Conservation (phyloP, 768 basidiomycete genomes). For the Auricularia sp. region DNA sequence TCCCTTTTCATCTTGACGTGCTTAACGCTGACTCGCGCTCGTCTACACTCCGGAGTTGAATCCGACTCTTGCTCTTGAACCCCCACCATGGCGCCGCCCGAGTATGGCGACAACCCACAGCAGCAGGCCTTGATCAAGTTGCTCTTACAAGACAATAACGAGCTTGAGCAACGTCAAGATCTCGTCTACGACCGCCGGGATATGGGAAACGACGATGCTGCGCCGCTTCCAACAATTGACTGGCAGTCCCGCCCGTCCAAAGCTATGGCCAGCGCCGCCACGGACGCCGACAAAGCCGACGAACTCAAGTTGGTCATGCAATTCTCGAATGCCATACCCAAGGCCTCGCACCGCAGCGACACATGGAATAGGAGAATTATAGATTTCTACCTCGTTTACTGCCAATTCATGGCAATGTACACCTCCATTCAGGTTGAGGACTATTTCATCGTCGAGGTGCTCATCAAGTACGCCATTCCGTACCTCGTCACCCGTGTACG, state of each 20-base stretch:
- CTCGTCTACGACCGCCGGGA: background rate
- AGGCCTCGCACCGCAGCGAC: background rate
- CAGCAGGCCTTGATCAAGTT: too few relatives aligned
- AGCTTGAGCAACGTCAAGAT: background rate
- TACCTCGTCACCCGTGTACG: background rate
- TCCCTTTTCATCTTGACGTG: too few relatives aligned
- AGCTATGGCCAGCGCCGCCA: background rate
- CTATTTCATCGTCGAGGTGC: background rate
- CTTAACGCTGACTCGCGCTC: too few relatives aligned
- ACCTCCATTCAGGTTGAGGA: background rate
- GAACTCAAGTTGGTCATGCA: background rate
- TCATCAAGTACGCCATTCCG: background rate
- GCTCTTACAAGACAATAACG: too few relatives aligned
- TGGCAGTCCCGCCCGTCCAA: background rate
- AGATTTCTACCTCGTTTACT: background rate
- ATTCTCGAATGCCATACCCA: background rate
- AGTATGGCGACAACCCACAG: too few relatives aligned
- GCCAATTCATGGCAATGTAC: background rate
- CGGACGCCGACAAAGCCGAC: background rate
- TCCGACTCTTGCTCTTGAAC: too few relatives aligned
- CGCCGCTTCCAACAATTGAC: background rate
- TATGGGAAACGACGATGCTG: background rate
- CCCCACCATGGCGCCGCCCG: too few relatives aligned
- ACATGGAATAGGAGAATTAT: background rate
- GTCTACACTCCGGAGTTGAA: too few relatives aligned